Evolutionary conservation across 306 rosid species (phyloP), one percentile per base, ranked within the genome.

Genomic region (Acacia crassicarpa): DNA sequence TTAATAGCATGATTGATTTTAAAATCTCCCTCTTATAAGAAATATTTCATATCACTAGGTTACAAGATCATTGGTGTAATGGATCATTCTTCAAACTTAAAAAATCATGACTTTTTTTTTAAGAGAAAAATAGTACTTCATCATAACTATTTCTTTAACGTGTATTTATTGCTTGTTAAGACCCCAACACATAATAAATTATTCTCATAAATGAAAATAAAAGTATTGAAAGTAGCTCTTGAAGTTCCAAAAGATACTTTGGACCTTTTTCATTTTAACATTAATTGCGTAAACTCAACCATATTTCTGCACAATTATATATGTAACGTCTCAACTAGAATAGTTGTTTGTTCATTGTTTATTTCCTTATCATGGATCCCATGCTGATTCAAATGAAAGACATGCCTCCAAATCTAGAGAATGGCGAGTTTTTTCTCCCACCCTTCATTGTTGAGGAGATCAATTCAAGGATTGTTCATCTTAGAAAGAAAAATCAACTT

Each of bases 371-470:
- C 19, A 62, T 74, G 83, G 80, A 53, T 56, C 3, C 30, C 59
- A 81, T 76, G 27, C 15, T 67, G 8, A 6, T 38, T 67, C 5
- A 8, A 22, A 67, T 68, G 71, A 43, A 32, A 4, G 80, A 78
- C 14, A 27, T 49, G 53, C 81, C 87, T 41, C 74, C 72, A 13
- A 78, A 78, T 45, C 82, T n/a, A 3, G 67, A 87, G 11, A 59
- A 75, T 53, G 80, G 80, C 19, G 49, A 84, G 46, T 27, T 41
- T 46, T 81, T 83, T 83, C 35, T 87, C 23, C 84, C 87, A 33
- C 44, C 74, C 70, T 81, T 78, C 74, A 40, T 84, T 44, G 76
- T 78, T 14, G 14, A 78, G 2, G 85, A 87, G 63, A 65, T 84
- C 4, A 45, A 59, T 49, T 44, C 54, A 41, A 40, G 81, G 23